Base-by-base conservation (phyloP, 768 basidiomycete species). In the Tylopilus intermedius region DNA sequence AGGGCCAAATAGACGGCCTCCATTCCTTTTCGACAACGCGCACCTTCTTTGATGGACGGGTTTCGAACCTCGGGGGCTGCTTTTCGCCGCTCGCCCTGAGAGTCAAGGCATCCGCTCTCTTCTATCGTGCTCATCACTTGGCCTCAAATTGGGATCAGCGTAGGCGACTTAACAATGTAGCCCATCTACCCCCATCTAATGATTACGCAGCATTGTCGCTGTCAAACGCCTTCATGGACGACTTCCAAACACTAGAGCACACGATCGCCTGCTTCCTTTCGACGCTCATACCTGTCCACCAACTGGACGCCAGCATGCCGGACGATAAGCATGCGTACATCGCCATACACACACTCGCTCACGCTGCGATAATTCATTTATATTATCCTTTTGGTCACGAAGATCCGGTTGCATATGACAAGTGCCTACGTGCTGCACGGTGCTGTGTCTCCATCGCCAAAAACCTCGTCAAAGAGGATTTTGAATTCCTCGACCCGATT, bases 41-140 rank as follows among this genome's bases (percentile, higher is more conserved):
- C 51, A 71, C 79, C 40, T 88, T 89, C 68, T 76, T 87, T 51
- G 74, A 80, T 49, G 82, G 79, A 33, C 80, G 79, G 49, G 70
- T 80, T 35, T 76, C 79, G 5, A 71, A 75, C 33, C 63, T 71
- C 10, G 66, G 66, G 29, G 76, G 74, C 45, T 80, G 80, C 33
- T 88, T 84, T 67, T 83, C 85, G 8, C 74, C 79, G 30, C 72
- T 76, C 43, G 81, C 87, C 11, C 69, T 88, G 58, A 81, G 85
- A 56, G 83, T 78, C 49, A 90, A 90, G 68, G 86, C 86, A 15
- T 83, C 88, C n/a, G 77, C 85, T 10, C 75, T 91, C 22, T 85
- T 84, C 60, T 79, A 88, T 47, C 80, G 79, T 43, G 86, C 88
- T 32, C 78, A 83, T 57, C 72, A 74, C 51, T 68, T 89, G 37